phyloP scores from a whole-genome alignment of 2,329 filamentous ascomycete species.

The Dendrostoma leiphaemia region DNA sequence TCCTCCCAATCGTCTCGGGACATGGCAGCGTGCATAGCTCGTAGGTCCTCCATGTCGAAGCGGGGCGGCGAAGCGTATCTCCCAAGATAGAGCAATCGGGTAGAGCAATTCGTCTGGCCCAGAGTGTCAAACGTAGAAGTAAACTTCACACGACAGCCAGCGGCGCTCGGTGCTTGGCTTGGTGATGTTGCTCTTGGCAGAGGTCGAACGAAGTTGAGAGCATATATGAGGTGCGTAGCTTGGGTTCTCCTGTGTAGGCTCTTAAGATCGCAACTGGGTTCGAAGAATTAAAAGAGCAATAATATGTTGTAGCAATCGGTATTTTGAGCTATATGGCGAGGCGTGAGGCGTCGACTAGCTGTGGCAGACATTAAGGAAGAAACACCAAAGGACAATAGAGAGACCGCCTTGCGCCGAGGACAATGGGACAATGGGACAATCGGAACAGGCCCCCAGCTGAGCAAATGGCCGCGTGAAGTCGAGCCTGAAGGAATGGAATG shows the following conservation, averaged over 20 bases:
- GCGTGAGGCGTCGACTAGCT: background rate
- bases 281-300: background rate
- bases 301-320: background rate
- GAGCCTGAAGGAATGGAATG: background rate
- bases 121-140: background rate
- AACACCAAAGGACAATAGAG: background rate
- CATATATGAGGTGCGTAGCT: background rate
- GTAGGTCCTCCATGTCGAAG: slow-evolving; percentile 14
- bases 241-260: background rate
- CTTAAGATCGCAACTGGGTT: background rate
- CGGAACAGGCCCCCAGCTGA: slow-evolving; percentile 2
- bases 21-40: background rate
- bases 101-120: background rate
- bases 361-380: slow-evolving; percentile 4
- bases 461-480: background rate
- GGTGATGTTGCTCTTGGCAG: background rate
- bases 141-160: too few relatives aligned
- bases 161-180: background rate
- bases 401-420: slow-evolving; percentile 8
- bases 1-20: slow-evolving; percentile 49
- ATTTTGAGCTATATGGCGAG: background rate
- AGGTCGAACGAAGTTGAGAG: background rate
- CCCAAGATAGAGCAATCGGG: background rate
- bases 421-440: too few relatives aligned
- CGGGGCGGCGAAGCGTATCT: background rate